Base-by-base conservation (phyloP, 352 stramenopile genomes). In the Globisporangium nunn region DNA sequence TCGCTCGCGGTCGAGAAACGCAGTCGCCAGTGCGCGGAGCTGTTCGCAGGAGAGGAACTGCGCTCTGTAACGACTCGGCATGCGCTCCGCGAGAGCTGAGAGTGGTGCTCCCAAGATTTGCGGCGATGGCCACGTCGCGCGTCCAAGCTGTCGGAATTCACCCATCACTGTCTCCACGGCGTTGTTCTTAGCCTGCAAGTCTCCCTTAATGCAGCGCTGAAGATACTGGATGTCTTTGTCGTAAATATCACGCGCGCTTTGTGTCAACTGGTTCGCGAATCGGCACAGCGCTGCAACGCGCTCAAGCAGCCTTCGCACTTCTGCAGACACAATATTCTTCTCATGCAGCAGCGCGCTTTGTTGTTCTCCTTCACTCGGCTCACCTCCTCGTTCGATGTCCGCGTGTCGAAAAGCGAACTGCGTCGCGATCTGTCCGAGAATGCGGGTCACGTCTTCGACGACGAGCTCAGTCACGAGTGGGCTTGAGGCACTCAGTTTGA, bases 171-270 rank as follows among this genome's bases (percentile, higher is more conserved):
- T 14, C 0, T 63, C 51, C 46, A 84, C 68, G 2, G 31, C n/a
- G 17, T 52, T 55, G 58, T 81, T 66, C 45, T 84, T 84, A 6
- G n/a, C 45, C 11, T 52, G 50, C 7, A 69, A 54, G 47, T 81
- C 70, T 2, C 66, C 48, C n/a, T 58, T 47, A 33, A 84, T 64
- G 15, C 43, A 48, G 23, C 64, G 50, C 30, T 68, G 46, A 3
- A 81, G 51, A 35, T 35, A 33, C 10, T 44, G 55, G 10, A 72
- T 45, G 28, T 78, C 63, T 2, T 30, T 46, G 37, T 62, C 51
- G 30, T 78, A 68, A 18, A 77, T 50, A 4, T 69, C 57, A 8
- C 59, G 55, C 7, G 54, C 44, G 15, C 41, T 61, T 53, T 65
- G 54, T 40, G 56, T 68, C n/a, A 83, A 47, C 12, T 60, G 53